Evolutionary conservation across 2,329 filamentous ascomycete species (phyloP), one percentile per base, ranked within the genome.

Genomic region (Fusarium mundagurra): DNA sequence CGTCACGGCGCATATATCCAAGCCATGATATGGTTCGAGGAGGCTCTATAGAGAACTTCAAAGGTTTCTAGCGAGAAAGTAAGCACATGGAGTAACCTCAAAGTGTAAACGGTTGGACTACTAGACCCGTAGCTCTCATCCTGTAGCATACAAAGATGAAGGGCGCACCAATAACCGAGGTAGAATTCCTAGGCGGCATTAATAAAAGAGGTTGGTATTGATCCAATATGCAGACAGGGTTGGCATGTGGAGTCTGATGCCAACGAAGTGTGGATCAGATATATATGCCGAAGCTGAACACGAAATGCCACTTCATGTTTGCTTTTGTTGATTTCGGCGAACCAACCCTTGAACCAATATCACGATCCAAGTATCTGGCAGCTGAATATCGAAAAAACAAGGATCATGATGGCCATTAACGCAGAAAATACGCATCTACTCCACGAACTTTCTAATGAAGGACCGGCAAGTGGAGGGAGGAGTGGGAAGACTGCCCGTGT

Each of bases 171-270:
- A 20, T 10, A 41, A 44, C 29, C 43, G 43, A 59, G 57, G 12
- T 29, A 50, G 24, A n/a, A n/a, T 36, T 36, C 5, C 41, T 9
- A 18, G 11, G 8, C 7, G 18, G 16, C 43, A 20, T n/a, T 31
- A 51, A 38, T 60, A 18, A 34, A 24, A 18, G 33, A 60, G 43
- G 43, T 51, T 73, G 71, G 47, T 50, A 73, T 63, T 71, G 53
- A 39, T 61, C 27, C 45, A 55, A 67, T 47, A 73, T 71, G 57
- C 53, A 47, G 61, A 63, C 66, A 58, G 41, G 71, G 71, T 67
- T 41, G 5, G 38, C 11, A 43, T 48, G 43, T 55, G 34, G 57
- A 34, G 55, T 45, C 33, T 20, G 29, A 66, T 41, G 64, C 45
- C 54, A 65, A 22, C 54, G 31, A 53, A 64, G 47, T 58, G 55